Base-by-base conservation (phyloP, 352 stramenopile genomes). In the Phytopythium mirpurense region DNA sequence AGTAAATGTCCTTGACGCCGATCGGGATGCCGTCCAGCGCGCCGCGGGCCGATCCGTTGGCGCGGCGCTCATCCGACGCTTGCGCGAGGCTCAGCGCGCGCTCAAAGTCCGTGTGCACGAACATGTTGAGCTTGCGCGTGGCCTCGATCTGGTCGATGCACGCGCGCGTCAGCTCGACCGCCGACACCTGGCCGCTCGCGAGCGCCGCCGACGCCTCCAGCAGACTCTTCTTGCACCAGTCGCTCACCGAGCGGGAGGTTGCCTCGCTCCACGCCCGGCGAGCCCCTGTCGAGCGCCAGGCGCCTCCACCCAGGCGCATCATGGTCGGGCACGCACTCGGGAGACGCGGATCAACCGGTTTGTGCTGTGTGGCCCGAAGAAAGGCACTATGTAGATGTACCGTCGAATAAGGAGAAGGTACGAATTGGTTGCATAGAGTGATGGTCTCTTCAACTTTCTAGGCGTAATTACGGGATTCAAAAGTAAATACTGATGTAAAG, bases 1-100 rank as follows among this genome's bases (percentile, higher is more conserved):
- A 98, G 49, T 98, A 92, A 61, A 98, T 97, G 52, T 98, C 90
- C 63, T 99, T 99, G 21, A 99, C 72, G 12, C 90, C 96, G 8
- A 99, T 66, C 2, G 96, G 96, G 51, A 99, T 96, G 41, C 97
- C 97, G 63, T 98, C 93, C 35, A 99, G 66, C 16, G 74, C 38
- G n/a, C 78, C 78, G 19, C 73, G 67, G 2, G 70, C 35, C 9
- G 63, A 35, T 6, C 76, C 75, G 23, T 62, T 54, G 7, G 57
- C 54, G 18, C 87, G 78, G 18, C 92, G 68, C 34, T 72, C 63
- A 57, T 98, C 86, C 3, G 90, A 97, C 60, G 81, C 77, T 50
- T 65, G 49, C 0, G 94, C 87, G 21, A 93, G 63, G 37, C 82
- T 54, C 24, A 91, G 57, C 15, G 83, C 78, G n/a, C 63, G 70